phyloP scores from a whole-genome alignment of 2,329 filamentous ascomycete species.

The Colletotrichum ledebouriae region DNA sequence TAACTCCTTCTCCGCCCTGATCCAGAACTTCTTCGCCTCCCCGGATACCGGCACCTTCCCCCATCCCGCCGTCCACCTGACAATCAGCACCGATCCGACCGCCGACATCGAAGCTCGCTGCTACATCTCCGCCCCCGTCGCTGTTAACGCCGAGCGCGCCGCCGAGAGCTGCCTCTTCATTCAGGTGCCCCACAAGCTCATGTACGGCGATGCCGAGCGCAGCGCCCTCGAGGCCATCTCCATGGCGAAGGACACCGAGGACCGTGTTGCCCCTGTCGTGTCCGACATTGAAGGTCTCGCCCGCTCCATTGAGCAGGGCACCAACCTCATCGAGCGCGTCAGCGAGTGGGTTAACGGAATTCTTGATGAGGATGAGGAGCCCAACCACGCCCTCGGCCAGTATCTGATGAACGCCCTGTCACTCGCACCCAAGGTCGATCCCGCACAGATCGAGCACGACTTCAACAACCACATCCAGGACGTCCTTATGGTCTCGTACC shows the following conservation, averaged over 20 bases:
- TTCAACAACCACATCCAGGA: conserved; percentile 99
- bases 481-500: conserved; percentile 96
- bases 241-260: conserved; percentile 82
- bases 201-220: conserved; percentile 81
- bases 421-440: conserved; percentile 93
- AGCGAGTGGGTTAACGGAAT: conserved; percentile 93
- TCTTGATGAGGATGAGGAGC: conserved; percentile 91
- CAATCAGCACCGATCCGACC: conserved; percentile 90
- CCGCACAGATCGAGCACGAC: conserved; percentile 91
- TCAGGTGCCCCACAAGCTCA: conserved; percentile 94
- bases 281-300: conserved; percentile 93
- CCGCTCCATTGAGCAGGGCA: conserved; percentile 86
- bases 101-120: conserved; percentile 90
- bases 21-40: conserved; percentile 99
- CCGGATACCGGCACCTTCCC: conserved; percentile 98
- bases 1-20: conserved; percentile 98
- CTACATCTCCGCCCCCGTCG: conserved; percentile 96
- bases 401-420: conserved; percentile 95
- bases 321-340: conserved; percentile 91
- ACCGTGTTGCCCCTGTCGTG: conserved; percentile 78
- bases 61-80: conserved; percentile 97
- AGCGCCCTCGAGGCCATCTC: conserved; percentile 84
- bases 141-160: conserved; percentile 93
- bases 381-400: conserved; percentile 92
- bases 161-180: conserved; percentile 98